Evolutionary conservation across 192 early-diverging fungal species (phyloP).

Genomic region (Coemansia sp.): DNA sequence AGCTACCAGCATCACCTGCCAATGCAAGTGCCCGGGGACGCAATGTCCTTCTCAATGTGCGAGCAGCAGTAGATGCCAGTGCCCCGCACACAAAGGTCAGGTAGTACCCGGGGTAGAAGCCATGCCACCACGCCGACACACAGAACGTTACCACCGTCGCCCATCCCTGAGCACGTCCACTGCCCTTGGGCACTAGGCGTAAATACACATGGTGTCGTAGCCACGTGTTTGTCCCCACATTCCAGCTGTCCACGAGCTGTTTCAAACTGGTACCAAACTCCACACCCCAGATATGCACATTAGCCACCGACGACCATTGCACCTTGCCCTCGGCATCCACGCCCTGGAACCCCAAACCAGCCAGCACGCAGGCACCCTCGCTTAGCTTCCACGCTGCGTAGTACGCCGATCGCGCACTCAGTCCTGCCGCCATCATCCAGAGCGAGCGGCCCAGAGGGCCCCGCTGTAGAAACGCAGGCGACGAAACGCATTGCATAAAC

Average conservation of each 20-base stretch:
- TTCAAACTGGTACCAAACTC: conserved; percentile 79
- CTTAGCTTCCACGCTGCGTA: conserved; percentile 90
- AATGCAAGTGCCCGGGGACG: not conserved
- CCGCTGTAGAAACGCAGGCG: conserved; percentile 13
- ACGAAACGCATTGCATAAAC: conserved; percentile 17
- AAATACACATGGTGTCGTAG: conserved; percentile 82
- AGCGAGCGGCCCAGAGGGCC: conserved; percentile 7
- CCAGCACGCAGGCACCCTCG: conserved; percentile 78
- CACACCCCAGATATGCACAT: conserved; percentile 68
- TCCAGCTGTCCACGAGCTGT: conserved; percentile 79
- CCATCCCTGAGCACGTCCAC: conserved; percentile 47
- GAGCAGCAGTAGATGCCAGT: conserved; percentile 54
- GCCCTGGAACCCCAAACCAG: conserved; percentile 83
- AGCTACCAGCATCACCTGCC: not conserved
- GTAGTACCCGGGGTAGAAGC: conserved; percentile 87
- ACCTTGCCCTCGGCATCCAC: conserved; percentile 52
- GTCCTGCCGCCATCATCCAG: conserved; percentile 21
- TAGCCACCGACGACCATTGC: conserved; percentile 71
- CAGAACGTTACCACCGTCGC: conserved; percentile 77
- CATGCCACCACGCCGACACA: conserved; percentile 93
- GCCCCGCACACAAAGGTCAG: conserved; percentile 63
- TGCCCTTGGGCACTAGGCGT: conserved; percentile 53
- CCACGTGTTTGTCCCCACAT: conserved; percentile 86
- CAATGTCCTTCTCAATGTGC: conserved; percentile 55
- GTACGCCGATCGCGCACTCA: conserved; percentile 53